Evolutionary conservation across 2,329 filamentous ascomycete genomes (phyloP), one percentile per base, ranked within the genome.

Genomic region (Aspergillus ruber): DNA sequence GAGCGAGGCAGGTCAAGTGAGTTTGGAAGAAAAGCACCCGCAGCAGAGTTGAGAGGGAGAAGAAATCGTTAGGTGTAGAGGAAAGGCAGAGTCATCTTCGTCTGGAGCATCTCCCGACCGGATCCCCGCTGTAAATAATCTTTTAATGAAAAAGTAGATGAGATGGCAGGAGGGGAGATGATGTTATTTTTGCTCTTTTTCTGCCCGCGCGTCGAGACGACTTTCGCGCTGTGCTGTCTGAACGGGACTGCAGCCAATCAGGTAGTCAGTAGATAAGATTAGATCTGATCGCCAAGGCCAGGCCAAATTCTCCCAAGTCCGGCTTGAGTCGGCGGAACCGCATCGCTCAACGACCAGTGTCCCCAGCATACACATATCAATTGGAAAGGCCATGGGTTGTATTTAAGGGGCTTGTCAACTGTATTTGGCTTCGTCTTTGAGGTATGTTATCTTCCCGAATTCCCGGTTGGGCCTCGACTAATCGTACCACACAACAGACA

Each of bases 261-360:
- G 21, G 46, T 42, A 6, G 27, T 10, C 21, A 21, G 44, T 15
- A 62, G 66, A 69, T 69, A 67, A 69, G 66, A 69, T 69, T 67
- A 67, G 65, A 68, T 68, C 61, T 60, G 56, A 60, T 58, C 57
- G 55, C 54, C 57, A 61, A 57, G 57, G 45, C 51, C 44, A 53
- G 46, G 43, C 47, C 47, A 47, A 58, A 51, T 55, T 52, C 50
- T 50, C 49, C 47, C 46, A 49, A 25, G 44, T 38, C 18, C 18
- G 18, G 12, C 21, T 9, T 13, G 13, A 29, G 6, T 13, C 27
- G 13, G 10, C n/a, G 27, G 13, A 17, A 6, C 13, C 17, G n/a
- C n/a, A 18, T 10, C 10, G 13, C 15, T 12, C 42, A 18, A 25
- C 13, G 42, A 7, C 13, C 13, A 13, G 17, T 15, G 23, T 29